Evolutionary conservation across 352 stramenopile genomes (phyloP).

Genomic region (Globisporangium abappressorium): DNA sequence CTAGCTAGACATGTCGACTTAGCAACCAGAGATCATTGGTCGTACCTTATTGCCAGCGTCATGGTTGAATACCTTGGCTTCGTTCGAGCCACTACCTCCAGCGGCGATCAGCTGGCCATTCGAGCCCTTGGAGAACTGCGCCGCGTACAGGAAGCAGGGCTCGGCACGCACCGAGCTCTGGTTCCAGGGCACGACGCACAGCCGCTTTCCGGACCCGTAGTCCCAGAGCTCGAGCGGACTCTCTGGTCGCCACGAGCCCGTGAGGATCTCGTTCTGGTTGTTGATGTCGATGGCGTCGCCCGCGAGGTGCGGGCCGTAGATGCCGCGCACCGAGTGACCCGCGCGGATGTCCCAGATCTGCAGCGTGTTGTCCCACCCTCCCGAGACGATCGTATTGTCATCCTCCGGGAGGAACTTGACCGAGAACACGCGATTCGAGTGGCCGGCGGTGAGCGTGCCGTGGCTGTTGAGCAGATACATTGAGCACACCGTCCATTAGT

Average conservation of each 20-base stretch:
- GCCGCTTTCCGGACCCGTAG: constrained; percentile 74
- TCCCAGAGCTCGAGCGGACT: constrained; percentile 91
- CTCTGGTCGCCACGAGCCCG: constrained; percentile 89
- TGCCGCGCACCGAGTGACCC: constrained; percentile 83
- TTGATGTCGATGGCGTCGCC: constrained; percentile 81
- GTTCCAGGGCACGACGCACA: constrained; percentile 83
- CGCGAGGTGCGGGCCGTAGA: constrained; percentile 90
- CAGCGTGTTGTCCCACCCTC: constrained; percentile 92
- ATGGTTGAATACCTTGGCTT: constrained; percentile 90
- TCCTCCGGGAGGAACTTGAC: constrained; percentile 85
- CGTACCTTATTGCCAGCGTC: constrained; percentile 46
- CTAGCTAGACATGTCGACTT: neutral
- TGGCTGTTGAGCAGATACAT: constrained; percentile 20
- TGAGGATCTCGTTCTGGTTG: constrained; percentile 73
- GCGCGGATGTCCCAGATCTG: constrained; percentile 91
- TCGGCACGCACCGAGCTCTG: constrained; percentile 73
- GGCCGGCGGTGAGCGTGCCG: constrained; percentile 66
- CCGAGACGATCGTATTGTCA: constrained; percentile 81
- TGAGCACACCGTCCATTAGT: too few species aligned
- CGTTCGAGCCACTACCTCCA: constrained; percentile 87
- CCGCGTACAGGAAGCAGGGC: constrained; percentile 87
- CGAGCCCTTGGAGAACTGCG: constrained; percentile 80
- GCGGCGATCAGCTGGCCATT: constrained; percentile 70
- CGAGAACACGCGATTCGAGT: constrained; percentile 92
- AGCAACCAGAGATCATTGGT: neutral